Evolutionary conservation across 176 grass and related monocot genomes (phyloP).

Genomic region (Lolium multiflorum): DNA sequence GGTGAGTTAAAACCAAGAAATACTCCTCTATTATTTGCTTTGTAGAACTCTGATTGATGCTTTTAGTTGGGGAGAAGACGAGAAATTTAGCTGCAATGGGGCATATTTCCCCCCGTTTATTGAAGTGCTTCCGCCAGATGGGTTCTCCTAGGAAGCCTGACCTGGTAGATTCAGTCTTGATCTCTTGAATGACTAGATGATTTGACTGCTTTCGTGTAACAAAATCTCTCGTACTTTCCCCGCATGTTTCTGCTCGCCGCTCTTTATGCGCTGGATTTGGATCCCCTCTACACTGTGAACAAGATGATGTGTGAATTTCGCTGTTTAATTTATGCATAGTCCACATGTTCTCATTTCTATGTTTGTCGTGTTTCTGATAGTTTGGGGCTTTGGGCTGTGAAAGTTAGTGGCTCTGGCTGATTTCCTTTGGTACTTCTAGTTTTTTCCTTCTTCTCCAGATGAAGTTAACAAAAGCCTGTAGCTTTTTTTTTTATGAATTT

Average conservation of each 20-base stretch:
- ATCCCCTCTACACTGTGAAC: neutral
- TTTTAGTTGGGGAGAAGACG: neutral
- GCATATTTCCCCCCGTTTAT: neutral
- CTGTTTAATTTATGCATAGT: neutral
- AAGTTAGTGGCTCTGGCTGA: neutral
- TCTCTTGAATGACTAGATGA: neutral
- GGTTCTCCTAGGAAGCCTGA: neutral
- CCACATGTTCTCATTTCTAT: neutral
- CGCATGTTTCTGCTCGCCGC: neutral
- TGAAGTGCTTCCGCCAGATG: conserved; percentile 10
- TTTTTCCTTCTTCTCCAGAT: neutral
- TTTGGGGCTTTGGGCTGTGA: conserved; percentile 8
- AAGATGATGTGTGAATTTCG: neutral
- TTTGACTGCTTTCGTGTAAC: neutral
- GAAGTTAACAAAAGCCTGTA: neutral
- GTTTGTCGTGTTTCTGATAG: neutral
- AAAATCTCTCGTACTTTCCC: neutral
- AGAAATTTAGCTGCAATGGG: conserved; percentile 16
- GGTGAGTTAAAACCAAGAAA: conserved; percentile 36
- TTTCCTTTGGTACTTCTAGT: neutral
- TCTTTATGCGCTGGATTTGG: conserved; percentile 14
- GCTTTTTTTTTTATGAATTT: neutral
- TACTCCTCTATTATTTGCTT: neutral
- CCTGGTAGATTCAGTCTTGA: conserved; percentile 32
- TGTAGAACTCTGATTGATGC: neutral